phyloP scores from a whole-genome alignment of 768 basidiomycete species.

The Hortiboletus flavorubellus region DNA sequence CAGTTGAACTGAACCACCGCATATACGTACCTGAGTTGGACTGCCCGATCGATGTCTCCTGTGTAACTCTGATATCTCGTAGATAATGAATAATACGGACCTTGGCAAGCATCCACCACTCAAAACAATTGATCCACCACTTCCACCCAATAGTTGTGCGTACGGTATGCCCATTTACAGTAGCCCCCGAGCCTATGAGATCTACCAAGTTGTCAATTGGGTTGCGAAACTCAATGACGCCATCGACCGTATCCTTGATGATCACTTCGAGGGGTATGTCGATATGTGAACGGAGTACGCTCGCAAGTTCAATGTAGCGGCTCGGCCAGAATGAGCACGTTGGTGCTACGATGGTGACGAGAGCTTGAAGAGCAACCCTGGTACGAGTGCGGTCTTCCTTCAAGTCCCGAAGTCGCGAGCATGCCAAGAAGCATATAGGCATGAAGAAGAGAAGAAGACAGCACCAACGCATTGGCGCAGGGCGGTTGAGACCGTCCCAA shows the following conservation, averaged over 20 bases:
- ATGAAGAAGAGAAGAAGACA: conserved; percentile 11
- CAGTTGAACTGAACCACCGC: background rate
- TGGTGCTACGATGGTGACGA: conserved; percentile 42
- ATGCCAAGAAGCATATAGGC: conserved; percentile 1
- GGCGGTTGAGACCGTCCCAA: background rate
- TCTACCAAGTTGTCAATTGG: conserved; percentile 34
- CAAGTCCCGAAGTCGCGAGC: conserved; percentile 3
- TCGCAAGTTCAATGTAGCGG: conserved; percentile 34
- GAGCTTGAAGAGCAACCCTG: conserved; percentile 32
- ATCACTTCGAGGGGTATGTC: conserved; percentile 35
- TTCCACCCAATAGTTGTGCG: conserved; percentile 29
- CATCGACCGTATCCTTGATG: conserved; percentile 35
- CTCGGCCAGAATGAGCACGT: conserved; percentile 44
- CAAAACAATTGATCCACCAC: conserved; percentile 34
- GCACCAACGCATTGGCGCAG: background rate
- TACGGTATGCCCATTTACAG: conserved; percentile 39
- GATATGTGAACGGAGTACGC: conserved; percentile 23
- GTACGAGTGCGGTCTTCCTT: conserved; percentile 11
- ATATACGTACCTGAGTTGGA: conserved; percentile 23
- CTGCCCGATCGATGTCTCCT: conserved; percentile 1
- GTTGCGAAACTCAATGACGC: conserved; percentile 45
- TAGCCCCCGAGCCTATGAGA: conserved; percentile 34
- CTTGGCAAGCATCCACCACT: conserved; percentile 32
- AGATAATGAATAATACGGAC: conserved; percentile 13
- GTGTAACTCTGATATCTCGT: background rate